These are phyloP conservation scores for Jimgerdemannia lactiflua DNA, from an alignment of 192 early-diverging fungal species.

Conservation along the genomic window DNA sequence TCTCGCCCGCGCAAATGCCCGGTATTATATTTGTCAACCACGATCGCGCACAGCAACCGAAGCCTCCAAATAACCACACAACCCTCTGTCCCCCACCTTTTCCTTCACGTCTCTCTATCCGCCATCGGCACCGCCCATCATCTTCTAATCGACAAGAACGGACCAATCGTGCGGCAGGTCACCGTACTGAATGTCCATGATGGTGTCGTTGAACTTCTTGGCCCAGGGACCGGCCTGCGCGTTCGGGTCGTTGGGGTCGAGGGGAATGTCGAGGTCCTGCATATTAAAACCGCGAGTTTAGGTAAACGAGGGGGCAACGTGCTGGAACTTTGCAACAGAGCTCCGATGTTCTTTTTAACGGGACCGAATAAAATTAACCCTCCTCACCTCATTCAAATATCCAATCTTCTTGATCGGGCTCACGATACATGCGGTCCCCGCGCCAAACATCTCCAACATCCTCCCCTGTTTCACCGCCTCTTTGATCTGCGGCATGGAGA, in stretches of 20 bases:
- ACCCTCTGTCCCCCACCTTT: too few species aligned
- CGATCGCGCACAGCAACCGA: too few species aligned
- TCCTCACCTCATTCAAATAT: slow-evolving; percentile 55
- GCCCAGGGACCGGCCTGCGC: slow-evolving; percentile 86
- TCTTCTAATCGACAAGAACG: slow-evolving; percentile 66
- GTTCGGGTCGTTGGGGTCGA: slow-evolving; percentile 76
- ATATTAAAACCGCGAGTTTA: neutral
- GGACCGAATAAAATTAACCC: neutral
- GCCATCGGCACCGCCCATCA: neutral
- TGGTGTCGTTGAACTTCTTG: slow-evolving; percentile 75
- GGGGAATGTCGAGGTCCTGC: slow-evolving; percentile 75
- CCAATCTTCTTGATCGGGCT: slow-evolving; percentile 85
- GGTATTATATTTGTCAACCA: too few species aligned
- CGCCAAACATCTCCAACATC: slow-evolving; percentile 91
- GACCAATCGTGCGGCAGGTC: slow-evolving; percentile 84
- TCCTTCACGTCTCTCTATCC: too few species aligned
- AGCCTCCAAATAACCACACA: too few species aligned
- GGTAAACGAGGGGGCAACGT: neutral
- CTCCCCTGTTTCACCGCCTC: slow-evolving; percentile 76
- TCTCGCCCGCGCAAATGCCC: too few species aligned
- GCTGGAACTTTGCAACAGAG: too few species aligned
- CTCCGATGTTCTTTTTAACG: too few species aligned
- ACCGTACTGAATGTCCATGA: slow-evolving; percentile 95
- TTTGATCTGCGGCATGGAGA: slow-evolving; percentile 77
- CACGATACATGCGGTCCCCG: slow-evolving; percentile 96